phyloP scores from a whole-genome alignment of 345 rosid species.

The Heritiera fomes region DNA sequence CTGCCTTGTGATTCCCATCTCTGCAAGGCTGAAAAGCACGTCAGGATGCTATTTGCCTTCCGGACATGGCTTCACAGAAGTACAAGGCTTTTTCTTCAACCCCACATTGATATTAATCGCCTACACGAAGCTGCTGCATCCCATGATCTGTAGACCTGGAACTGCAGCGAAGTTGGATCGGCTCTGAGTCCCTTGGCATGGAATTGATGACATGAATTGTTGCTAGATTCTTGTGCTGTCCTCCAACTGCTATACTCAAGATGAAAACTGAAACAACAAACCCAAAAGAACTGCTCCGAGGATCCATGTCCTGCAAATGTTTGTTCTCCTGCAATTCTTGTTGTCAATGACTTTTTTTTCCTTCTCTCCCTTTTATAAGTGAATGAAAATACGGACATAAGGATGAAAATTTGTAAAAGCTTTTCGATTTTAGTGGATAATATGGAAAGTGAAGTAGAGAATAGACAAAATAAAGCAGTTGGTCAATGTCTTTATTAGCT shows the following conservation, averaged over 20 bases:
- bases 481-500: not conserved
- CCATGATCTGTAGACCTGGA: not conserved
- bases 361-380: not conserved
- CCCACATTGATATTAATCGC: constrained; percentile 18
- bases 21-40: constrained; percentile 26
- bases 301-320: not conserved
- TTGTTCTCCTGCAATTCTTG: not conserved
- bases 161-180: constrained; percentile 16
- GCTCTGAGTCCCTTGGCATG: constrained; percentile 2
- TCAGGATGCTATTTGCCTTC: constrained; percentile 13
- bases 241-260: not conserved
- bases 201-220: constrained; percentile 19
- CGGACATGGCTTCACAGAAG: constrained; percentile 17
- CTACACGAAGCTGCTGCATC: not conserved
- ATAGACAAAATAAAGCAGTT: not conserved
- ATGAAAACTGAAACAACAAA: constrained; percentile 12
- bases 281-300: not conserved
- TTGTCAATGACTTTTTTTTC: not conserved
- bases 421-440: not conserved
- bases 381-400: not conserved
- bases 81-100: constrained; percentile 3
- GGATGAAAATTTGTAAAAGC: not conserved
- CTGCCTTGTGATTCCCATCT: constrained; percentile 13
- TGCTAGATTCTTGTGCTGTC: not conserved
- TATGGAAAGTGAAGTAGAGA: not conserved